Evolutionary conservation across 768 basidiomycete species (phyloP), one percentile per base, ranked within the genome.

Genomic region (Tulasnella sp.): DNA sequence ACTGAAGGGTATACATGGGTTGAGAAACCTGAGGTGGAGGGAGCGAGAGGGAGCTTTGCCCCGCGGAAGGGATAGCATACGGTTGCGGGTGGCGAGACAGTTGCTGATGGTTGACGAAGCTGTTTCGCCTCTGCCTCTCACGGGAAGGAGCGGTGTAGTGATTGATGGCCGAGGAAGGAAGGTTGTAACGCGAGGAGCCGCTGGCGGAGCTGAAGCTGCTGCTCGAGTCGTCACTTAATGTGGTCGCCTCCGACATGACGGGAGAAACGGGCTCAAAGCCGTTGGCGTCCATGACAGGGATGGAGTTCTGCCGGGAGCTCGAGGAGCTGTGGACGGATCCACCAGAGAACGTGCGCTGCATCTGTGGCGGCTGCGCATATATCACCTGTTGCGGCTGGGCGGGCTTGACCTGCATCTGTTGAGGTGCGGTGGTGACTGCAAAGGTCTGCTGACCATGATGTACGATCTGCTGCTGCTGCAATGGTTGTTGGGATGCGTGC

Each of bases 131-230:
- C n/a, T 19, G 31, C 27, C 57, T 44, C 17, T 49, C 19, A 22
- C 46, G 45, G 21, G 48, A 46, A 19, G 57, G 46, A n/a, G 57
- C 31, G 46, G 31, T 38, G 25, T 59, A 59, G 46, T 59, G 57
- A 24, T 59, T 59, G 46, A 59, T 27, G 30, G 57, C 57, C 24
- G 57, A 59, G 3, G 45, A 46, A 11, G 57, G 34, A 24, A 59
- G 45, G 42, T 59, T 59, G 45, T 49, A 42, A n/a, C 34, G 49
- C 15, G 57, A 59, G 5, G 57, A 59, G 27, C 7, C 27, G n/a
- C 21, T 22, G 27, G 46, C 27, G 57, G 45, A 50, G 29, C 45
- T 38, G 57, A 43, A 48, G 49, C 57, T 46, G n/a, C 19, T 21
- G 57, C 57, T 59, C 2, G 57, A 38, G 15, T 38, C 34, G 34